phyloP scores from a whole-genome alignment of 768 basidiomycete genomes.

The Lentinula sp. region DNA sequence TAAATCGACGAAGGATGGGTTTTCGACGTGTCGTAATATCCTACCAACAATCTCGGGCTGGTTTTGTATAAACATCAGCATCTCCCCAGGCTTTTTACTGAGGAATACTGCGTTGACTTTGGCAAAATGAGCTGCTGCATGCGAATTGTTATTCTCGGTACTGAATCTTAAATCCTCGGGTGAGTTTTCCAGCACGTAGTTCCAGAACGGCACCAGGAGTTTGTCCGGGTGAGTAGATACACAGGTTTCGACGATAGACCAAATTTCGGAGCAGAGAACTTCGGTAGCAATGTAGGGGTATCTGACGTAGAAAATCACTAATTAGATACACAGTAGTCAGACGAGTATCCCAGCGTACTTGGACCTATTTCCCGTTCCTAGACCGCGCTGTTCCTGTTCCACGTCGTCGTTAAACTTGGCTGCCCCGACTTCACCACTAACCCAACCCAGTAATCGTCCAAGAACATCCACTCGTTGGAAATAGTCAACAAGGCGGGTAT shows the following conservation, averaged over 20 bases:
- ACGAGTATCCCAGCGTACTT: constrained; percentile 50
- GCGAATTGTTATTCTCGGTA: constrained; percentile 48
- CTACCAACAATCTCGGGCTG: constrained; percentile 80
- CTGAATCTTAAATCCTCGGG: constrained; percentile 72
- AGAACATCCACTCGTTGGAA: constrained; percentile 79
- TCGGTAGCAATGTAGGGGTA: constrained; percentile 93
- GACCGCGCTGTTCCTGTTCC: constrained; percentile 19
- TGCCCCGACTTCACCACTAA: constrained; percentile 64
- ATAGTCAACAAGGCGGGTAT: constrained; percentile 83
- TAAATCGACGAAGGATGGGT: constrained; percentile 87
- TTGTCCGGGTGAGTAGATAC: constrained; percentile 58
- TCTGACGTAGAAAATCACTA: constrained; percentile 30
- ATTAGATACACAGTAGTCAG: constrained; percentile 8
- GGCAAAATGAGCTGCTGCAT: constrained; percentile 90
- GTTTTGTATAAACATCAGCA: constrained; percentile 85
- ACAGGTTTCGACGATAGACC: constrained; percentile 90
- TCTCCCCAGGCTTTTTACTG: constrained; percentile 87
- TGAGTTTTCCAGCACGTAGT: constrained; percentile 72
- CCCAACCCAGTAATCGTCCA: constrained; percentile 75
- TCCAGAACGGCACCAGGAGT: constrained; percentile 87
- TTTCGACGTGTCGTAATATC: constrained; percentile 79
- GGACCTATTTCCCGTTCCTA: constrained; percentile 31
- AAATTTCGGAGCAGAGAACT: constrained; percentile 92
- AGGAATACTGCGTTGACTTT: constrained; percentile 89
- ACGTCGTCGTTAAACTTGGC: constrained; percentile 51